Evolutionary conservation across 345 rosid species (phyloP).

Genomic region (Citrus glauca): DNA sequence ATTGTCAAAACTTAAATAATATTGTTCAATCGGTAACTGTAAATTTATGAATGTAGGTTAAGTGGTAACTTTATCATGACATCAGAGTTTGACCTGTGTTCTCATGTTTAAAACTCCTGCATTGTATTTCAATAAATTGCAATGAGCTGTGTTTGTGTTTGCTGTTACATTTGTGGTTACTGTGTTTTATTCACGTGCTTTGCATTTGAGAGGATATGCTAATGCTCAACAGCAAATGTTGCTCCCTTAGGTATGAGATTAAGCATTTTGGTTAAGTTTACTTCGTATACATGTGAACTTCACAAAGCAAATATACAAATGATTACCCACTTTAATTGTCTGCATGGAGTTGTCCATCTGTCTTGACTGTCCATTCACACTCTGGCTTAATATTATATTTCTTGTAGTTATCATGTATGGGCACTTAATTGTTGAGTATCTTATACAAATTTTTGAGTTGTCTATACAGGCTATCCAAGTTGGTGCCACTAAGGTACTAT

Average conservation of each 20-base stretch:
- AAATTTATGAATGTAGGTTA: not conserved
- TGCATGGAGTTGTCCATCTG: not conserved
- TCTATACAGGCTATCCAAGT: constrained; percentile 63
- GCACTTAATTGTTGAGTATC: not conserved
- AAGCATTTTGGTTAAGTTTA: not conserved
- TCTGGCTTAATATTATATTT: not conserved
- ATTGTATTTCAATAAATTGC: not conserved
- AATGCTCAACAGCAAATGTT: not conserved
- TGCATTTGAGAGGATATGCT: not conserved
- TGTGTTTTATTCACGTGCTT: not conserved
- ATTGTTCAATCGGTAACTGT: not conserved
- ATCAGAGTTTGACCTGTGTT: not conserved
- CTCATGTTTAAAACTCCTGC: not conserved
- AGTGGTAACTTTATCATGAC: not conserved
- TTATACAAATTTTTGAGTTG: not conserved
- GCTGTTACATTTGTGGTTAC: not conserved
- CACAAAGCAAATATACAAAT: not conserved
- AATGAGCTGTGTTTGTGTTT: not conserved
- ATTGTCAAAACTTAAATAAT: not conserved
- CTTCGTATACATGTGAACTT: not conserved
- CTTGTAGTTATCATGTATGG: not conserved
- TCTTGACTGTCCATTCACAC: not conserved
- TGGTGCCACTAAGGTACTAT: constrained; percentile 61
- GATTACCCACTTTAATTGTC: not conserved
- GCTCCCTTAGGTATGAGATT: not conserved